Conservation (phyloP, 768 basidiomycete genomes). For the Termitomyces sp. region DNA sequence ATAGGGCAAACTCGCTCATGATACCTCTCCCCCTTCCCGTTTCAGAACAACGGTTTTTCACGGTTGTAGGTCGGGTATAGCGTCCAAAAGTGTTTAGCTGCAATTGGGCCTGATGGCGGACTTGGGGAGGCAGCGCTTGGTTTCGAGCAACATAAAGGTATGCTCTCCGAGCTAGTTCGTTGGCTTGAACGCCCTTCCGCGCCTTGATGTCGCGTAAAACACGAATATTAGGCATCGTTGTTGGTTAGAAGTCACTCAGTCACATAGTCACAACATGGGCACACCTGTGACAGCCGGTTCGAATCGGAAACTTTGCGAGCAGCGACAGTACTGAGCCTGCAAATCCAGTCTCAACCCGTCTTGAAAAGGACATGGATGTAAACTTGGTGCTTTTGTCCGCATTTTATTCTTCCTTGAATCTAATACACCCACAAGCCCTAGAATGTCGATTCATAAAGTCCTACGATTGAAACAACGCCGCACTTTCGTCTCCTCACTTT, state of each 20-base stretch:
- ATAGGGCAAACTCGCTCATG: conserved; percentile 84
- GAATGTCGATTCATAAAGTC: conserved; percentile 54
- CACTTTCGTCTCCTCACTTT: conserved; percentile 71
- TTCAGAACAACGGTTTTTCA: conserved; percentile 86
- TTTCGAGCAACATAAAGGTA: conserved; percentile 94
- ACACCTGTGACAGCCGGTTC: conserved; percentile 30
- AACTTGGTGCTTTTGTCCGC: conserved; percentile 12
- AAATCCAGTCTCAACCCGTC: background rate
- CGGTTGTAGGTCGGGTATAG: conserved; percentile 78
- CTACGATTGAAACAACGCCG: conserved; percentile 64
- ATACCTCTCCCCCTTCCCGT: conserved; percentile 85
- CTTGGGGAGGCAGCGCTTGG: conserved; percentile 77
- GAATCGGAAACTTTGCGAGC: conserved; percentile 20
- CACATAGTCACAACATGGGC: conserved; percentile 5
- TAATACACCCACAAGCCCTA: conserved; percentile 22
- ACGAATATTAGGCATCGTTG: conserved; percentile 36
- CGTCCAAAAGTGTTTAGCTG: conserved; percentile 85
- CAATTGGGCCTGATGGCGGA: conserved; percentile 91
- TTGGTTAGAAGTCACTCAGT: background rate
- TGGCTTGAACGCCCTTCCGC: conserved; percentile 60
- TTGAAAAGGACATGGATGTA: conserved; percentile 22
- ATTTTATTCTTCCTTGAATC: background rate
- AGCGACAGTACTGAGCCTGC: background rate
- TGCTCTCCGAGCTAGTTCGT: conserved; percentile 82
- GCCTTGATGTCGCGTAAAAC: conserved; percentile 78